These are phyloP conservation scores for Polychaeton citri DNA, from an alignment of 2,329 filamentous ascomycete species.

Conservation along the genomic window DNA sequence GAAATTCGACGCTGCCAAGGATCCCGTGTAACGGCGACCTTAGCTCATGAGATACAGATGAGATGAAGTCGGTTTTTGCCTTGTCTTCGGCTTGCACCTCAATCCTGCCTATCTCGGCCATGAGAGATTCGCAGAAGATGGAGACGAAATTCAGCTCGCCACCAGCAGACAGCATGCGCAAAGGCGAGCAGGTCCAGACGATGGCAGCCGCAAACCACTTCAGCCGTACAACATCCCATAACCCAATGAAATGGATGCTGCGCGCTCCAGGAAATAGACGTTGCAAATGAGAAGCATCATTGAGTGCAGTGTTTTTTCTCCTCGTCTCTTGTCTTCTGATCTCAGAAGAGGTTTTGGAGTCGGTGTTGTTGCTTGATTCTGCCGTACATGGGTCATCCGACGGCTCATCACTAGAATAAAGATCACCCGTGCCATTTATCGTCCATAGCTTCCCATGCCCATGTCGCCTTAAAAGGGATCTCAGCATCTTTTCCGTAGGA, in stretches of 20 bases:
- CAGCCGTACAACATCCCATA: conserved; percentile 35
- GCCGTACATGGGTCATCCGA: background rate
- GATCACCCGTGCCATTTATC: conserved; percentile 17
- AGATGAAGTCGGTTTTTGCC: conserved; percentile 37
- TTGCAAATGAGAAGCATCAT: conserved; percentile 14
- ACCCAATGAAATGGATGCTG: conserved; percentile 36
- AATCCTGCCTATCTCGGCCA: conserved; percentile 25
- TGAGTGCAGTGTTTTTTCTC: background rate
- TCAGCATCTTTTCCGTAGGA: conserved; percentile 10
- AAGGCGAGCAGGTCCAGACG: conserved; percentile 33
- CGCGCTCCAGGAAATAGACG: conserved; percentile 31
- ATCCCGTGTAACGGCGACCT: conserved; percentile 33
- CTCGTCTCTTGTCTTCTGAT: background rate
- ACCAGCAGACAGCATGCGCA: conserved; percentile 28
- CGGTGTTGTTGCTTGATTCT: background rate
- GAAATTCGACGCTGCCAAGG: conserved; percentile 36
- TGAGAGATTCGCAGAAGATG: conserved; percentile 28
- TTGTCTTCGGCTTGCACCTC: conserved; percentile 28
- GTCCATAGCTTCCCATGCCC: conserved; percentile 23
- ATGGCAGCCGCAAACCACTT: conserved; percentile 21
- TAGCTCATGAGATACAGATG: conserved; percentile 38
- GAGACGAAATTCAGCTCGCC: conserved; percentile 28
- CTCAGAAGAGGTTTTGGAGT: background rate
- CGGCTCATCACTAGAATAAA: conserved; percentile 14
- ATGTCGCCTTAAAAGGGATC: conserved; percentile 14